Base-by-base conservation (phyloP, 139 green algal species). In the Micromonas pusilla region DNA sequence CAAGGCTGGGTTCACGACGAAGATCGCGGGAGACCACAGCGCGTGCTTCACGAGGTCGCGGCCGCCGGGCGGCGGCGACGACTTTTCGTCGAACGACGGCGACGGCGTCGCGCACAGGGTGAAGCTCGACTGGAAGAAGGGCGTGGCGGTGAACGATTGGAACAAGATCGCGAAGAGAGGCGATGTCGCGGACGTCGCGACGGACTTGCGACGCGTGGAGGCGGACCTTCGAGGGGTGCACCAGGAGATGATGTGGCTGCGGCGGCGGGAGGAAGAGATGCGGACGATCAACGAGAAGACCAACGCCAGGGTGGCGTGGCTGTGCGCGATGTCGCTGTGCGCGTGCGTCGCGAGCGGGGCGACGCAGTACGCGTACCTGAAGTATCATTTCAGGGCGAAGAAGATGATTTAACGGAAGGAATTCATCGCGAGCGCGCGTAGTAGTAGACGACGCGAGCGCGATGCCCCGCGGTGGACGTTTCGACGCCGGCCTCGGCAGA, bases 131-230 rank as follows among this genome's bases (percentile, higher is more conserved):
- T 98, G 93, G 92, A 89, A 86, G 52, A 90, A 85, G 1, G 93
- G 93, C 0, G 89, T 94, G 0, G 88, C 86, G 16, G 93, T 92
- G 4, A 93, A 85, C 64, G 81, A 97, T 80, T 97, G 93, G 93
- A 87, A 93, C 66, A 84, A 79, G 25, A 89, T 97, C 20, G 93
- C 93, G 26, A 97, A 97, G 86, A 93, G 94, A 83, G 92, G 97
- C 70, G 94, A 97, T 80, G 76, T 97, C 53, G 89, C 97, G 72
- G 79, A 73, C 25, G 87, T 97, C 38, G 36, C 72, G 34, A 62
- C 16, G 53, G 26, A 31, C n/a, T 67, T 82, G 16, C 45, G 57
- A 20, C 6, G 28, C 30, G 19, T 82, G 66, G 68, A 77, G 34
- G 72, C 81, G 65, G 74, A 72, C 39, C n/a, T 70, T 5, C 45